Evolutionary conservation across 148 eudicot species (phyloP).

Genomic region (Vaccinium macrocarpon): DNA sequence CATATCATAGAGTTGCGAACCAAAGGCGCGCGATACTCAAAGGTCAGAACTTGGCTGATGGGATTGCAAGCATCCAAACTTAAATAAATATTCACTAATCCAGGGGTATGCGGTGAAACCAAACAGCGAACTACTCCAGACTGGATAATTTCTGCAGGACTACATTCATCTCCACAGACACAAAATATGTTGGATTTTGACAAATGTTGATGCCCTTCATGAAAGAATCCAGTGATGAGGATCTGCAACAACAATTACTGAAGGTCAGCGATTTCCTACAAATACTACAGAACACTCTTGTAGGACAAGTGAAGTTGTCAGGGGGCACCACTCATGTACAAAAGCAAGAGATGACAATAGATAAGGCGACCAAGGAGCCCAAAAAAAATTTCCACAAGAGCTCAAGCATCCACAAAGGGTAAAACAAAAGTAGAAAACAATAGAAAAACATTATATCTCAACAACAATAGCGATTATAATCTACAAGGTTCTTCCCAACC

Average conservation of each 20-base stretch:
- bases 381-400: background rate
- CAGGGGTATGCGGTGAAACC: conserved; percentile 64
- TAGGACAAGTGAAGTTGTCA: background rate
- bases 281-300: background rate
- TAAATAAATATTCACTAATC: conserved; percentile 60
- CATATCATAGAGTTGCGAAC: conserved; percentile 17
- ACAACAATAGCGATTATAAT: background rate
- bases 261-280: conserved; percentile 7
- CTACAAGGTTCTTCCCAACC: background rate
- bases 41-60: conserved; percentile 64
- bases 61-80: conserved; percentile 75
- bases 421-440: background rate
- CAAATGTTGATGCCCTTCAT: conserved; percentile 44
- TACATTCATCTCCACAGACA: conserved; percentile 67
- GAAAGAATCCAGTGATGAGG: conserved; percentile 71
- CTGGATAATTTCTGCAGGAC: conserved; percentile 65
- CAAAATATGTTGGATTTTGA: conserved; percentile 51
- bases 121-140: conserved; percentile 77
- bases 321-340: background rate
- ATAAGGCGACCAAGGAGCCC: background rate
- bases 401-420: background rate
- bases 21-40: conserved; percentile 62
- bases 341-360: background rate
- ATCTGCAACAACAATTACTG: conserved; percentile 49
- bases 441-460: background rate